Percentiles rank a stretch among this genome's conserved stretches.
phyloP scores from a whole-genome alignment of 2,329 filamentous ascomycete species.

The Alternaria triticimaculans region DNA sequence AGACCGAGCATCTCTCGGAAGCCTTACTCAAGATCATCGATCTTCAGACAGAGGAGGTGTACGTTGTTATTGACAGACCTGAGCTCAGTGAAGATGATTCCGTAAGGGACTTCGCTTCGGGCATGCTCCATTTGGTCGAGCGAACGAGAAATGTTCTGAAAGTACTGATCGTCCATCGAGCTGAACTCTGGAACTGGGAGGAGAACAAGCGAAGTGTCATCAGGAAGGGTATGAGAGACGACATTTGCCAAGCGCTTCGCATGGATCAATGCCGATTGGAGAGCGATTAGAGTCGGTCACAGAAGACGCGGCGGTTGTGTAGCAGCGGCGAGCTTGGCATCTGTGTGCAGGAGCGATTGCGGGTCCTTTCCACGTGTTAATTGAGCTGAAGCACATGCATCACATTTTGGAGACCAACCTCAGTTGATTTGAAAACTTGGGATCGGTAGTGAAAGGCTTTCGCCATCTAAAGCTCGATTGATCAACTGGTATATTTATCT shows the following conservation, averaged over 20 bases:
- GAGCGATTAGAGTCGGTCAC: background rate
- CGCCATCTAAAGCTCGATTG: background rate
- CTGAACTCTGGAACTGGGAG: background rate
- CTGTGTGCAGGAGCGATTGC: background rate
- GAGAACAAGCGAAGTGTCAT: background rate
- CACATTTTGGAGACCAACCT: background rate
- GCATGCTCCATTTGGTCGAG: background rate
- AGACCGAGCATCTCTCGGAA: background rate
- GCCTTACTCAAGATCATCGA: background rate
- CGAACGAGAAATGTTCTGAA: background rate
- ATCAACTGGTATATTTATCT: conserved; percentile 4
- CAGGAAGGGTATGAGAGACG: background rate
- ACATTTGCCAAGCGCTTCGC: background rate
- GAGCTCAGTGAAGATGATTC: background rate
- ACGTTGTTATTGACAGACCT: background rate
- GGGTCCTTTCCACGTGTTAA: background rate
- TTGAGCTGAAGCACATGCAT: background rate
- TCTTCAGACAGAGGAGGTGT: background rate
- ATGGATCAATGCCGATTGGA: background rate
- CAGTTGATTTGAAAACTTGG: background rate
- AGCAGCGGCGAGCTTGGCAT: background rate
- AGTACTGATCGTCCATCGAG: background rate
- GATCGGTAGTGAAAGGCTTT: background rate
- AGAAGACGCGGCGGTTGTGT: background rate
- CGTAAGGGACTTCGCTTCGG: background rate